Conservation (phyloP, 306 rosid species). For the Senna siamea region DNA sequence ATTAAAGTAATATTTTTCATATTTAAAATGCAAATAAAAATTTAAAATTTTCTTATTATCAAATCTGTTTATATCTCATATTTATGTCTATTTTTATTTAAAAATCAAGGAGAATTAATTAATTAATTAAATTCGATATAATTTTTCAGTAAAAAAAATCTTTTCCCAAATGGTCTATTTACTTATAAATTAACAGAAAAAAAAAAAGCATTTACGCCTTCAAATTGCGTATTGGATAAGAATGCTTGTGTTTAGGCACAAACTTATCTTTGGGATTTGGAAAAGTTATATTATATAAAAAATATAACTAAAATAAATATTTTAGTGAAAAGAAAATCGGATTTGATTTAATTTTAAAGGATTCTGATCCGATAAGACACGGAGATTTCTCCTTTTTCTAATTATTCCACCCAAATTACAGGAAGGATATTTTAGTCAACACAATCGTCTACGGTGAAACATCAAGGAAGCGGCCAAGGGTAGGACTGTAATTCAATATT, state of each 20-base stretch:
- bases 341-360: background rate
- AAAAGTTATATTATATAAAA: no score
- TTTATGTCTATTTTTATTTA: no score
- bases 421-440: slow-evolving; percentile 32
- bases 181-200: background rate
- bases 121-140: no score
- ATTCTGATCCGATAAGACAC: background rate
- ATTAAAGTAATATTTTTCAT: no score
- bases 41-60: no score
- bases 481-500: slow-evolving; percentile 1
- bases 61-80: no score
- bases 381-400: background rate
- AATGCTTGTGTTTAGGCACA: no score
- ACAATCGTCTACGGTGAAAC: slow-evolving; percentile 35
- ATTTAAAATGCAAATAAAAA: no score
- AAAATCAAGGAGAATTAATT: no score
- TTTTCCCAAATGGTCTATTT: no score
- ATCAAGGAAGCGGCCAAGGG: slow-evolving; percentile 38
- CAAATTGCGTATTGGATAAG: background rate
- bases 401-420: background rate
- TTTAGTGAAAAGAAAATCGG: background rate
- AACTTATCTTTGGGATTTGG: no score
- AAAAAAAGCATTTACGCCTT: background rate
- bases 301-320: background rate
- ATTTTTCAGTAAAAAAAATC: no score